Conservation (phyloP, 768 basidiomycete genomes). For the Lenzites betulinus region DNA sequence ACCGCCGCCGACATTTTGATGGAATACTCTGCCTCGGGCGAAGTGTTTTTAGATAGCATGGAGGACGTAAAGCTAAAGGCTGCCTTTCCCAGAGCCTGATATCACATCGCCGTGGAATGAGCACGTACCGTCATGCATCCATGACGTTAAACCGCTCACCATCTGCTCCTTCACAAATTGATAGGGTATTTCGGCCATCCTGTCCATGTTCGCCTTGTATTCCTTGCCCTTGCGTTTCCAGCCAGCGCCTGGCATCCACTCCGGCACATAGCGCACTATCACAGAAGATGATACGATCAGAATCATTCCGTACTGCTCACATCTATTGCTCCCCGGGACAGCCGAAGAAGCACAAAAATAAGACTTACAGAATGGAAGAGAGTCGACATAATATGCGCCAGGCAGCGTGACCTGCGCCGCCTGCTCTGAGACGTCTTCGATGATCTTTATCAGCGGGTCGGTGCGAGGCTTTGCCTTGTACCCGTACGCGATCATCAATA, state of each 20-base stretch:
- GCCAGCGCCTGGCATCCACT: constrained; percentile 45
- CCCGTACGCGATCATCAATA: constrained; percentile 33
- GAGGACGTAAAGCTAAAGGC: constrained; percentile 24
- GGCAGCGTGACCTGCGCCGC: constrained; percentile 29
- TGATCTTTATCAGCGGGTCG: constrained; percentile 24
- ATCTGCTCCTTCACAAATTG: constrained; percentile 35
- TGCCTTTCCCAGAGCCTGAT: constrained; percentile 24
- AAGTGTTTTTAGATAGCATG: constrained; percentile 39
- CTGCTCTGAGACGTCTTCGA: constrained; percentile 25
- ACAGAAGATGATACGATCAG: constrained; percentile 4
- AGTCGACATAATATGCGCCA: constrained; percentile 38
- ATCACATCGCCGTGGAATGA: background rate
- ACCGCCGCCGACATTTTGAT: constrained; percentile 57
- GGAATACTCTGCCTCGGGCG: constrained; percentile 55
- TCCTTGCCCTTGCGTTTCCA: constrained; percentile 37
- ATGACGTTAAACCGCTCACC: constrained; percentile 21
- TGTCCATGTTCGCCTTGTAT: constrained; percentile 23
- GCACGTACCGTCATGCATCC: background rate
- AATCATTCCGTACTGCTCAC: background rate
- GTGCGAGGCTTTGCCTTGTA: constrained; percentile 26
- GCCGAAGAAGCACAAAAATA: background rate
- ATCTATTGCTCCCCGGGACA: background rate
- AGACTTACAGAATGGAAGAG: constrained; percentile 34
- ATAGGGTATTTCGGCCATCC: constrained; percentile 31
- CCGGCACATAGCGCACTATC: constrained; percentile 31